Percentiles rank a stretch among this genome's conserved stretches.
phyloP scores from a whole-genome alignment of 2,329 filamentous ascomycete species.

The Fusarium nelsonii region DNA sequence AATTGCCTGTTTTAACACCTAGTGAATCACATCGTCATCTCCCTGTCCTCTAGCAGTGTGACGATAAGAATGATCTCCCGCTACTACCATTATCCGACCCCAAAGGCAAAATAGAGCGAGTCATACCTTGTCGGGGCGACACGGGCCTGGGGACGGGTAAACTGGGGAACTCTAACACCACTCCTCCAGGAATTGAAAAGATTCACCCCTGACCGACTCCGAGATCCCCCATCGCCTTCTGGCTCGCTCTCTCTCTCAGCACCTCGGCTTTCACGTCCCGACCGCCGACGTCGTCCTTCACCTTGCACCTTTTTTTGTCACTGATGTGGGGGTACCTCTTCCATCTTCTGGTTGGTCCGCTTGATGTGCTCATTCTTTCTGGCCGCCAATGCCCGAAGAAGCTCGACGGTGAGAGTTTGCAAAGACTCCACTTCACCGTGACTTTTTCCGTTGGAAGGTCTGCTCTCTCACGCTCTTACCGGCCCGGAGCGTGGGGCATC shows the following conservation, averaged over 20 bases:
- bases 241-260: slow-evolving; percentile 21
- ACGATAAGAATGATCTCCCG: slow-evolving; percentile 39
- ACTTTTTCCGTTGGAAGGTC: slow-evolving; percentile 21
- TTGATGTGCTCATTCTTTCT: slow-evolving; percentile 32
- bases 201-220: slow-evolving; percentile 1
- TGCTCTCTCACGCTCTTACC: slow-evolving; percentile 26
- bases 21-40: slow-evolving; percentile 13
- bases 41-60: slow-evolving; percentile 6
- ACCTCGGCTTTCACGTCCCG: slow-evolving; percentile 45
- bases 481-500: slow-evolving; percentile 50
- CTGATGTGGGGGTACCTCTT: slow-evolving; percentile 22
- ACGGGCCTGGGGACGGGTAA: slow-evolving; percentile 35
- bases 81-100: slow-evolving; percentile 32
- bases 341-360: slow-evolving; percentile 38
- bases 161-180: slow-evolving; percentile 37
- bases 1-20: neutral
- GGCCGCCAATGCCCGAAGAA: slow-evolving; percentile 40
- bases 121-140: slow-evolving; percentile 41
- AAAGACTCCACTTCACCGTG: slow-evolving; percentile 43
- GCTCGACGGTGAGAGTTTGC: slow-evolving; percentile 47
- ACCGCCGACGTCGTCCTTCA: slow-evolving; percentile 40
- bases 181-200: slow-evolving; percentile 1
- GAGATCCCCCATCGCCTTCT: slow-evolving; percentile 1
- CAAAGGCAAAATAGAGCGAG: slow-evolving; percentile 39
- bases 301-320: slow-evolving; percentile 19